Conservation (phyloP, 2,329 filamentous ascomycete genomes). For the Phyllosticta ampelicida region DNA sequence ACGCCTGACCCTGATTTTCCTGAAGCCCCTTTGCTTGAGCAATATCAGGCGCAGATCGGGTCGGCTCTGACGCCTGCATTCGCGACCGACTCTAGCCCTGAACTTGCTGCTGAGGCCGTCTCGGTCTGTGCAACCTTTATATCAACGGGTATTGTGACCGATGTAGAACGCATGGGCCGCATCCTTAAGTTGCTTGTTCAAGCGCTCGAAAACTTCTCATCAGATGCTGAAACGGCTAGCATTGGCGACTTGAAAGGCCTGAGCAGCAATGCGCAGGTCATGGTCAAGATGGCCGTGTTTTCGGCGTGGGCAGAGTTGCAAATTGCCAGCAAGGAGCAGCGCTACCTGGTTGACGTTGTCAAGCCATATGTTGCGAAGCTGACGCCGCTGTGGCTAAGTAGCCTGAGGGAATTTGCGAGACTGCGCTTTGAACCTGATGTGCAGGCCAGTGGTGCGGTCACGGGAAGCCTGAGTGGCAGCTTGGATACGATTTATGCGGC, state of each 20-base stretch:
- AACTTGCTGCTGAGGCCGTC: constrained; percentile 88
- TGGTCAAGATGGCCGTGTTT: constrained; percentile 97
- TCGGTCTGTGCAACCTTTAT: constrained; percentile 98
- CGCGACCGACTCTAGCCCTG: constrained; percentile 87
- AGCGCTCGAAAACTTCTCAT: constrained; percentile 84
- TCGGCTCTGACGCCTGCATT: constrained; percentile 95
- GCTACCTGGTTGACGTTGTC: constrained; percentile 77
- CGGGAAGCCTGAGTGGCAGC: constrained; percentile 70
- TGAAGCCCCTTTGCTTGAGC: constrained; percentile 91
- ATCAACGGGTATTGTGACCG: constrained; percentile 90
- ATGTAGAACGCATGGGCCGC: constrained; percentile 96
- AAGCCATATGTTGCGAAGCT: constrained; percentile 82
- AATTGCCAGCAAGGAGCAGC: constrained; percentile 85
- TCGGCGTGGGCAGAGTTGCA: constrained; percentile 96
- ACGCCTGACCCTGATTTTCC: constrained; percentile 93
- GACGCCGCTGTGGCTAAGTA: constrained; percentile 88
- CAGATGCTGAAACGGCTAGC: constrained; percentile 67
- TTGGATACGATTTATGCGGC: constrained; percentile 92
- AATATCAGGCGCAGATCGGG: constrained; percentile 97
- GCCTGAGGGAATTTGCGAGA: constrained; percentile 83
- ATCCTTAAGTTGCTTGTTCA: constrained; percentile 89
- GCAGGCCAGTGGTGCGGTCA: constrained; percentile 68
- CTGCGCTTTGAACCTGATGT: constrained; percentile 95
- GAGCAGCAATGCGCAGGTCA: constrained; percentile 91
- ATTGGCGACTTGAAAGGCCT: constrained; percentile 90